A percentile compares a stretch with the other conserved stretches of the same genome.
phyloP scores from a whole-genome alignment of 2,329 filamentous ascomycete genomes.

The Aureobasidium sp. region DNA sequence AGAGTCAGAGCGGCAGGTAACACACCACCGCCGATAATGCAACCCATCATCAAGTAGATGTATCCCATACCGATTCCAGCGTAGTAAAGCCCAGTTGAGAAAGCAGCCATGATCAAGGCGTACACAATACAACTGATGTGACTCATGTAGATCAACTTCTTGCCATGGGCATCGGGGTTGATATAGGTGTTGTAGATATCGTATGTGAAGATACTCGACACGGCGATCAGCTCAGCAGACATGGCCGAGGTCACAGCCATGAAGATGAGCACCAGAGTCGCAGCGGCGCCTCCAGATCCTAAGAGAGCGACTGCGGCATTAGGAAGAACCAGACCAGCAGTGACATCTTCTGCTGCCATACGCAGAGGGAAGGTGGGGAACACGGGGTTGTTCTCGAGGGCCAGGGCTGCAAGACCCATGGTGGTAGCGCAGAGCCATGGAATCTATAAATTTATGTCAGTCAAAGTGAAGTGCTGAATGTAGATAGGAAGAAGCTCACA shows the following conservation, averaged over 20 bases:
- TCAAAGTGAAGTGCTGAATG: no score
- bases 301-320: conserved; percentile 78
- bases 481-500: no score
- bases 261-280: conserved; percentile 73
- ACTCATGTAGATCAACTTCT: conserved; percentile 69
- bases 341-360: conserved; percentile 66
- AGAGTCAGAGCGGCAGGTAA: conserved; percentile 74
- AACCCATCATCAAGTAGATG: conserved; percentile 83
- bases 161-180: conserved; percentile 67
- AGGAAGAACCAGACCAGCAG: conserved; percentile 74
- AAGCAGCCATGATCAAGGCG: conserved; percentile 66
- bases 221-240: conserved; percentile 76
- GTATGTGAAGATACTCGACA: conserved; percentile 80
- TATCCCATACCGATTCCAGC: conserved; percentile 73
- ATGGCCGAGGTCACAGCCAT: conserved; percentile 84
- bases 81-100: conserved; percentile 61
- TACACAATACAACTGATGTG: conserved; percentile 68
- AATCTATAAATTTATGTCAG: conserved; percentile 36
- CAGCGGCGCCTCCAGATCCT: conserved; percentile 71
- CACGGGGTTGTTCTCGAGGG: conserved; percentile 62
- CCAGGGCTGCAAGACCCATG: conserved; percentile 74
- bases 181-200: conserved; percentile 82
- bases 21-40: conserved; percentile 70
- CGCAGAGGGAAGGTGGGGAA: conserved; percentile 68
- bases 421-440: conserved; percentile 85